Evolutionary conservation across 148 eudicot genomes (phyloP), one percentile per base, ranked within the genome.

Genomic region (Amaranthus palmeri): DNA sequence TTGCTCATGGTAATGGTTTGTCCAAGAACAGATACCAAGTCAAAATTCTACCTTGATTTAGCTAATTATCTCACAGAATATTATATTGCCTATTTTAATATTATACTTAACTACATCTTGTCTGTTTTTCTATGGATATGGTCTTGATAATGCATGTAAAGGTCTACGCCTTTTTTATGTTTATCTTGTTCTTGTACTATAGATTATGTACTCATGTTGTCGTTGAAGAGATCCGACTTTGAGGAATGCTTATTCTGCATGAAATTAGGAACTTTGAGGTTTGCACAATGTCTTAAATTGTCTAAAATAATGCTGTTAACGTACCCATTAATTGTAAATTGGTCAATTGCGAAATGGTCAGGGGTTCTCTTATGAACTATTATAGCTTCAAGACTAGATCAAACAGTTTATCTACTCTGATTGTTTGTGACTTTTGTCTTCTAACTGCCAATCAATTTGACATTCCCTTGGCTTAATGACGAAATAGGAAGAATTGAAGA

Each of bases 401-500:
- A 54, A 51, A 65, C 14, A 65, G 18, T 42, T 11, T 53, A 36
- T 45, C 18, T 54, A 5, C 61, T 69, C 78, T 65, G 71, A 10
- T 66, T 15, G 50, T 47, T 50, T 46, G 59, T 9, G 10, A 4
- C 25, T 44, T 18, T 11, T 9, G 7, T 8, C 40, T 0, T 40
- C 7, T 47, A 6, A 18, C 11, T 48, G 6, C 10, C 59, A 54
- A 74, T 25, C 36, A 65, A 8, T 25, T 44, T 65, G 60, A 65
- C 44, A 41, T 54, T 46, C 14, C 6, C 11, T 1, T 25, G 50
- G 4, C 61, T 13, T 75, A 13, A 12, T 58, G 70, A 45, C 66
- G 71, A 72, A 80, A 63, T 86, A 95, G 99, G 99, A 82, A 85
- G 99, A 73, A 79, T 91, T 74, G 80, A 85, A 71, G 99, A 95